Conservation (phyloP, 2,329 filamentous ascomycete genomes). For the Pseudogymnoascus sp. region DNA sequence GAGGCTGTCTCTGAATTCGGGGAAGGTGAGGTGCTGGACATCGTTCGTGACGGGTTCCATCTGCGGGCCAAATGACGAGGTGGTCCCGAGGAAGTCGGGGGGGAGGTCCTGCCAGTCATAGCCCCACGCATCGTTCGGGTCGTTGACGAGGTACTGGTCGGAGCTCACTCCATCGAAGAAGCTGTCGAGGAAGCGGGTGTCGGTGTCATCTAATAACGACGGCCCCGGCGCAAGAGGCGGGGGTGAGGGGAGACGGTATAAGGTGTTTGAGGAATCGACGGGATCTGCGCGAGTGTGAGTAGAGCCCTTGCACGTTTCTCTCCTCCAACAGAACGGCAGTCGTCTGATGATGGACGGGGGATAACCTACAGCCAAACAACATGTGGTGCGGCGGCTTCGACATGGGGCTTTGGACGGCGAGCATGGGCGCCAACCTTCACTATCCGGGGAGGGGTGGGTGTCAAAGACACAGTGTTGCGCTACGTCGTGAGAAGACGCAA, state of each 20-base stretch:
- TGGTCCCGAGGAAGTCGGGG: slow-evolving; percentile 56
- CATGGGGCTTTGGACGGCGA: slow-evolving; percentile 46
- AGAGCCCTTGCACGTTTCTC: not conserved
- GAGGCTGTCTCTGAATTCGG: slow-evolving; percentile 10
- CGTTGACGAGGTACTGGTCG: slow-evolving; percentile 36
- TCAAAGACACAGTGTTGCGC: not conserved
- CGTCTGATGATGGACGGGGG: not conserved
- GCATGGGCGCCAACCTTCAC: slow-evolving; percentile 39
- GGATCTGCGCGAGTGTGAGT: slow-evolving; percentile 30
- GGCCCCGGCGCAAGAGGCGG: slow-evolving; percentile 57
- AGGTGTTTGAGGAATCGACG: slow-evolving; percentile 37
- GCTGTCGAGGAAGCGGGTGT: slow-evolving; percentile 47
- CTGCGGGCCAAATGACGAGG: slow-evolving; percentile 53
- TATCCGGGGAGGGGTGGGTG: not conserved
- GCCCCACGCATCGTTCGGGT: slow-evolving; percentile 39
- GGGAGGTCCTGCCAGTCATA: slow-evolving; percentile 51
- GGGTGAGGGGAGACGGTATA: slow-evolving; percentile 41
- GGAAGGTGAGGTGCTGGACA: not conserved
- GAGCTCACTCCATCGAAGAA: slow-evolving; percentile 49
- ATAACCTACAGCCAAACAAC: slow-evolving; percentile 62
- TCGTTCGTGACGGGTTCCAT: slow-evolving; percentile 11
- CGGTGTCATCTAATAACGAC: slow-evolving; percentile 55
- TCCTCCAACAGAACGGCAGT: not conserved
- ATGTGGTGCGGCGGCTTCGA: slow-evolving; percentile 47
- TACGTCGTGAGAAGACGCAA: not conserved